Evolutionary conservation across 2,329 filamentous ascomycete genomes (phyloP), one percentile per base, ranked within the genome.

Genomic region (Phyllosticta citrichinensis): DNA sequence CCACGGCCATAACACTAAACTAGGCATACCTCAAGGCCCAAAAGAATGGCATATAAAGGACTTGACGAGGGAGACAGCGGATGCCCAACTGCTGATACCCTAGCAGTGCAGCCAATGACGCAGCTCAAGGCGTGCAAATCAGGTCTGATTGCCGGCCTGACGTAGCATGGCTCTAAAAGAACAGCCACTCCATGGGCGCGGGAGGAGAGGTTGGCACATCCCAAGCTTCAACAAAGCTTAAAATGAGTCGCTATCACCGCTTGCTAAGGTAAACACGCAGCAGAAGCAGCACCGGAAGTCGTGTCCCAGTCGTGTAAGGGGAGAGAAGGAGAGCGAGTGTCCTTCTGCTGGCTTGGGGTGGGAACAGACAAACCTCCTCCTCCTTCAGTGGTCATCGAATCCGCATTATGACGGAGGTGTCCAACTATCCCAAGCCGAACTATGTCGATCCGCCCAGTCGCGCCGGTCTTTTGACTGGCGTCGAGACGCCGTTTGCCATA

Each of bases 401-500:
- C 40, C 40, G 40, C 40, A 47, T 17, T 2, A 47, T 47, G 40
- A 47, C 40, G 40, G 40, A 47, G n/a, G 6, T 47, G 40, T 5
- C 40, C 40, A n/a, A 47, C 12, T n/a, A n/a, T n/a, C 40, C 40
- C 5, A 47, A n/a, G 25, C 62, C 62, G 27, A 63, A 63, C 19
- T 63, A 55, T 22, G 52, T 58, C 19, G 55, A 63, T 53, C 62
- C 62, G 35, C 55, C 54, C 14, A 50, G 55, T 52, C 58, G 55
- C 14, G 35, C 57, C n/a, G 11, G 27, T 11, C 52, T 61, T 19
- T 33, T 63, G 24, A 51, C 56, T 5, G 56, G 58, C 6, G 52
- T 63, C 27, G 58, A 61, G 27, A 63, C 61, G 9, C 58, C 62
- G 22, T 47, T 63, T 50, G 24, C 56, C 24, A 22, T 58, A 27